These are phyloP conservation scores for Carex parvula DNA, from an alignment of 176 grass and related monocot species.

Conservation along the genomic window DNA sequence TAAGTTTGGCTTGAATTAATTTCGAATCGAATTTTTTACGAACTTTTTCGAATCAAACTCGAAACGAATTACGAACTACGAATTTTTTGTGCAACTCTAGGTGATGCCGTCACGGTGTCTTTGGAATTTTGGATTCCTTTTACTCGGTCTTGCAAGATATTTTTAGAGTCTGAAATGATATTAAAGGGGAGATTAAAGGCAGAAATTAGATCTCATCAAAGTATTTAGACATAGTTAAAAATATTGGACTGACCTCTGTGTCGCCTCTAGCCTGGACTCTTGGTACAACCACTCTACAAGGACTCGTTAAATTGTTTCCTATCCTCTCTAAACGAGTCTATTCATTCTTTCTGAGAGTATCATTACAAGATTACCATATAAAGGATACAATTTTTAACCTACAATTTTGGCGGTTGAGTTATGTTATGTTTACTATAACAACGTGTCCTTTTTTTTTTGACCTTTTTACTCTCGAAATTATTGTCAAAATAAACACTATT, in stretches of 20 bases:
- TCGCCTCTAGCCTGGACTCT: neutral
- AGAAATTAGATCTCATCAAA: neutral
- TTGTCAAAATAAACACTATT: neutral
- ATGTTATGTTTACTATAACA: too few species aligned
- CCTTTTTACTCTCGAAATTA: neutral
- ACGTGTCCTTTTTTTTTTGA: too few species aligned
- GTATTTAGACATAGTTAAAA: neutral
- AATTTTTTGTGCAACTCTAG: too few species aligned
- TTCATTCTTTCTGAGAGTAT: too few species aligned
- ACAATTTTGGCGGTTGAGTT: too few species aligned
- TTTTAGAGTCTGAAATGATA: neutral
- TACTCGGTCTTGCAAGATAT: neutral
- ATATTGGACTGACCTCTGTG: neutral
- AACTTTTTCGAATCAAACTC: too few species aligned
- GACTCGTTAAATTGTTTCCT: neutral
- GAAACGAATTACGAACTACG: too few species aligned
- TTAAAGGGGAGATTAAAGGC: neutral
- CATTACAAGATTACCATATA: too few species aligned
- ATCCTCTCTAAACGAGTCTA: too few species aligned
- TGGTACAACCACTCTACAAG: slow-evolving; percentile 1
- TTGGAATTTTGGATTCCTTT: neutral
- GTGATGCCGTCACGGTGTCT: neutral
- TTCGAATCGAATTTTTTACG: too few species aligned
- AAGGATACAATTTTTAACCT: too few species aligned
- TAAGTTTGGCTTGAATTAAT: too few species aligned